These are phyloP conservation scores for Suhomyces canberraensis DNA, from an alignment of 805 yeast genomes.

Conservation along the genomic window DNA sequence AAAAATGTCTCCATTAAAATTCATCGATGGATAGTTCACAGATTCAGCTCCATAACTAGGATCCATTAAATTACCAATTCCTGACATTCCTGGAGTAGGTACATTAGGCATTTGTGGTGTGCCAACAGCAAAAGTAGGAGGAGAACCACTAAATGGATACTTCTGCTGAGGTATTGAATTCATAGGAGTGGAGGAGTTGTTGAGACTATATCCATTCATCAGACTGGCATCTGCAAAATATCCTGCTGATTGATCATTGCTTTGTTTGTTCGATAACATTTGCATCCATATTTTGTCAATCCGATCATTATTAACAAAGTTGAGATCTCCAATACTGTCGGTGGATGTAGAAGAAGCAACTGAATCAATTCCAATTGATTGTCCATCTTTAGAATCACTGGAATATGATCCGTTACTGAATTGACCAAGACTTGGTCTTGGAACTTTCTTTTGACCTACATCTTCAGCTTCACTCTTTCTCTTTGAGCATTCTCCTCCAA, in stretches of 20 bases:
- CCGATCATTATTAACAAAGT: conserved; percentile 6
- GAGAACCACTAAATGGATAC: not conserved
- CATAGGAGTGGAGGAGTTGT: not conserved
- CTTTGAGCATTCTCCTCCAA: not conserved
- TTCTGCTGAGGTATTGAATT: too few relatives aligned
- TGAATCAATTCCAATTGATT: not conserved
- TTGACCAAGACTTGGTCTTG: not conserved
- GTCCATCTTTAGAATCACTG: not conserved
- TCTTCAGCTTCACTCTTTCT: not conserved
- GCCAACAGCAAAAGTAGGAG: not conserved
- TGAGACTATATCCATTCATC: not conserved
- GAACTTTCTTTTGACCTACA: not conserved
- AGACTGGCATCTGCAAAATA: not conserved
- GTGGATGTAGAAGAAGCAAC: not conserved
- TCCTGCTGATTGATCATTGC: not conserved
- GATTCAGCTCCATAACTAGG: conserved; percentile 1
- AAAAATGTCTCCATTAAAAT: not conserved
- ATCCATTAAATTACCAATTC: not conserved
- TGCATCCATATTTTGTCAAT: conserved; percentile 12
- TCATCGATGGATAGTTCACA: not conserved
- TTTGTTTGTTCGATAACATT: conserved; percentile 7
- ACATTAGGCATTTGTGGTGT: not conserved
- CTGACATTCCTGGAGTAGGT: not conserved
- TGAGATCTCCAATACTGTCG: not conserved
- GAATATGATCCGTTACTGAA: not conserved